A percentile compares a stretch with the other conserved stretches of the same genome.
phyloP scores from a whole-genome alignment of 495 filamentous ascomycete genomes.

The Penicillium ucsense region DNA sequence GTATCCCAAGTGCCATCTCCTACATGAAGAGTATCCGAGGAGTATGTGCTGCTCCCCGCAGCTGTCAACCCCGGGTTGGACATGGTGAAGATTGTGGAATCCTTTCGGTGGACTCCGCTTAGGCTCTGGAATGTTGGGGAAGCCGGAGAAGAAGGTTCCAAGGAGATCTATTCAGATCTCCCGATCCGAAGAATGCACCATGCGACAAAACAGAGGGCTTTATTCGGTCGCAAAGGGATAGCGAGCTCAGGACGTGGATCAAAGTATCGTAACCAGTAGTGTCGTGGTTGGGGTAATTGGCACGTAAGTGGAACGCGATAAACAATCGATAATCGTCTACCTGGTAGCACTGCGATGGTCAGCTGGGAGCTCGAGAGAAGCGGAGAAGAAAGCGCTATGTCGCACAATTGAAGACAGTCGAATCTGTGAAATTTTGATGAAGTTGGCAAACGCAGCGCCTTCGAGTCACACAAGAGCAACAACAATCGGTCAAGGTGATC shows the following conservation, averaged over 20 bases:
- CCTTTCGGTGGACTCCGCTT: conserved; percentile 19
- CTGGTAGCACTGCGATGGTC: background rate
- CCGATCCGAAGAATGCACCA: conserved; percentile 41
- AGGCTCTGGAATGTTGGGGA: conserved; percentile 1
- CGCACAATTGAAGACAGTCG: conserved; percentile 1
- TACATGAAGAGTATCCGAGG: conserved; percentile 72
- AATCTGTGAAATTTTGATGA: background rate
- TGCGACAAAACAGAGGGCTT: conserved; percentile 19
- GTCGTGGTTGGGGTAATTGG: background rate
- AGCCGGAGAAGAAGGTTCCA: conserved; percentile 12
- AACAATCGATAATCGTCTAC: no score
- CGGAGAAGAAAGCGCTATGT: conserved; percentile 7
- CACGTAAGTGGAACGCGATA: background rate
- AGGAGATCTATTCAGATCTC: conserved; percentile 42
- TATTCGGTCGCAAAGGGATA: conserved; percentile 9
- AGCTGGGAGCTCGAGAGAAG: background rate
- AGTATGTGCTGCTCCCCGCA: conserved; percentile 73
- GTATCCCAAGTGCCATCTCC: conserved; percentile 92
- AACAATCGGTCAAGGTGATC: conserved; percentile 17
- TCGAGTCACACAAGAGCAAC: conserved; percentile 13
- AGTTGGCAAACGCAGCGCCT: conserved; percentile 7
- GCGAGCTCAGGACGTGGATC: background rate
- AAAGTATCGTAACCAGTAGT: no score
- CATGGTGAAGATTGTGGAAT: conserved; percentile 20
- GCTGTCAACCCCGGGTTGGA: conserved; percentile 50